Conservation (phyloP, 495 filamentous ascomycete species). For the Immersiella caudata region DNA sequence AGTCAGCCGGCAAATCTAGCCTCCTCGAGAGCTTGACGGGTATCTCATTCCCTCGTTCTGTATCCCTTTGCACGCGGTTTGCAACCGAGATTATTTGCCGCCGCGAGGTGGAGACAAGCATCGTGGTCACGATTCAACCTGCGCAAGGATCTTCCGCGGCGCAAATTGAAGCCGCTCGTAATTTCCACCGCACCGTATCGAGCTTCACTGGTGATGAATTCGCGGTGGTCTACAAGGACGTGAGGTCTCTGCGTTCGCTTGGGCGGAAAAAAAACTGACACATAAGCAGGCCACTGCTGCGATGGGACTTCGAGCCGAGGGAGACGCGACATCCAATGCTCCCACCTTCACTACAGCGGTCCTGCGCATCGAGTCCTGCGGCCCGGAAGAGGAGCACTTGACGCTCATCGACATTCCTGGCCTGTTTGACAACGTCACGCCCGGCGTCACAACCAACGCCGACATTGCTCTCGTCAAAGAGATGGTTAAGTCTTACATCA, state of each 20-base stretch:
- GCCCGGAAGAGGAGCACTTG: conserved; percentile 45
- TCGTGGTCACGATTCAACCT: conserved; percentile 52
- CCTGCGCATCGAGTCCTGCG: conserved; percentile 60
- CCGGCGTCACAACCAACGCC: conserved; percentile 21
- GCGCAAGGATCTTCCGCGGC: conserved; percentile 24
- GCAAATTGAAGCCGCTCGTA: conserved; percentile 18
- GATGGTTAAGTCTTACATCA: conserved; percentile 24
- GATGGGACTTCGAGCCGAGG: conserved; percentile 46
- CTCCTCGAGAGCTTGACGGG: conserved; percentile 56
- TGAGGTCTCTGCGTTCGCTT: background rate
- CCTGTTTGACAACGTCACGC: conserved; percentile 23
- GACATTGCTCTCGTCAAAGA: conserved; percentile 23
- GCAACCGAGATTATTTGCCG: conserved; percentile 62
- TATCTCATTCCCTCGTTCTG: conserved; percentile 54
- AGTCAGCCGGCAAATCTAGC: conserved; percentile 58
- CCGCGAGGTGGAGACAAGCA: conserved; percentile 37
- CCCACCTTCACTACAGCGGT: conserved; percentile 59
- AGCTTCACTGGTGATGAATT: conserved; percentile 32
- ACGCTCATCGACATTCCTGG: conserved; percentile 34
- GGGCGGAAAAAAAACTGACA: conserved; percentile 2
- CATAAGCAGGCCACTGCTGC: conserved; percentile 40
- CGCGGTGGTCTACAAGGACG: conserved; percentile 33
- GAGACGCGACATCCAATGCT: conserved; percentile 27
- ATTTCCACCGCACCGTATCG: conserved; percentile 22
- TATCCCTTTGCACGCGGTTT: conserved; percentile 60